Evolutionary conservation across 257 asterid genomes (phyloP), one percentile per base, ranked within the genome.

Genomic region (Ajuga chamaepitys): DNA sequence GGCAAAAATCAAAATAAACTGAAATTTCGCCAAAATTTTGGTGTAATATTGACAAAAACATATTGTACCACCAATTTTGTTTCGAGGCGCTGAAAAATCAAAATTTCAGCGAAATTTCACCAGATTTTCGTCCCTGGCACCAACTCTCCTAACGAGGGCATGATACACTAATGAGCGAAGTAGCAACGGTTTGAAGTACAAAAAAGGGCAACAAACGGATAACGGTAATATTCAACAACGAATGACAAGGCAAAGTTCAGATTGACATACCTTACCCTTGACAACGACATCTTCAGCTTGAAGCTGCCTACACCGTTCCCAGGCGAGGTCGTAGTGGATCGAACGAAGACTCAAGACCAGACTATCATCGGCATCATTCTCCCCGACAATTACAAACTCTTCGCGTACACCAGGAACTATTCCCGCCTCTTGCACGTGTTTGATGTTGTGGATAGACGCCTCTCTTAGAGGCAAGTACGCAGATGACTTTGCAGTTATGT

Each of bases 231-330:
- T n/a, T 9, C 62, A 56, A 42, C 34, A 70, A 1, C 17, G 16
- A 59, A 46, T 44, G 35, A 10, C 14, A 55, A 22, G 24, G 70
- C 70, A 48, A 24, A 42, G 14, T 51, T 17, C 6, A 65, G 9
- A 40, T 46, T 35, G 22, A 58, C 85, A 44, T 73, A 89, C 99
- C 95, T 85, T 85, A 54, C 97, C 97, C 87, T 86, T 94, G 75
- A 90, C 68, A 73, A 86, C 86, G n/a, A 86, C 96, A 72, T 90
- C 99, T 80, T 94, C 99, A 16, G 97, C 88, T 86, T 94, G 97
- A 66, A 94, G 97, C 74, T 90, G 97, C 67, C 96, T 74, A 67
- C 95, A 88, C 20, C 99, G 77, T 77, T 94, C 99, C 99, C 99
- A 94, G 1, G 97, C 97, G 46, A 94, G 86, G 65, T 88, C 96